phyloP scores from a whole-genome alignment of 306 rosid genomes.

The Quercus bicolor region DNA sequence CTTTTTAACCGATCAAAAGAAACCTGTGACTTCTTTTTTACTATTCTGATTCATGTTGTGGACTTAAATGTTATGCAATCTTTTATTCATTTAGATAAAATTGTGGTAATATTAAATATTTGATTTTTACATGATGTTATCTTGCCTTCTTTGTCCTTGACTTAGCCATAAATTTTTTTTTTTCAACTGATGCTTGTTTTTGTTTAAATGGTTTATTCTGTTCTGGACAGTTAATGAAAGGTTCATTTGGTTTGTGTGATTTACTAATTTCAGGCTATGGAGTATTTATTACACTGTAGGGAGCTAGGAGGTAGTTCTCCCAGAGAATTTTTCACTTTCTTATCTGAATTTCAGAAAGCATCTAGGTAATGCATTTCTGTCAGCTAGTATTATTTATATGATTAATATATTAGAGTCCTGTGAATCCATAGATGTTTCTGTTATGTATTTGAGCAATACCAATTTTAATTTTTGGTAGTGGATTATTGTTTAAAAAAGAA shows the following conservation, averaged over 20 bases:
- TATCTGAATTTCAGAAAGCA: conserved; percentile 80
- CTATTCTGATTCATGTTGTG: not conserved
- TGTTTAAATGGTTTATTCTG: conserved; percentile 4
- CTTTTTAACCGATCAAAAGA: not conserved
- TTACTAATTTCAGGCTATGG: conserved; percentile 69
- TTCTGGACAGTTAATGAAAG: conserved; percentile 5
- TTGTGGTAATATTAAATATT: not conserved
- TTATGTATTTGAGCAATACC: not conserved
- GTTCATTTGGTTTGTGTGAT: conserved; percentile 22
- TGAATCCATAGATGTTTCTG: not conserved
- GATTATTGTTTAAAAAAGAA: not conserved
- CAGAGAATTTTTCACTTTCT: conserved; percentile 53
- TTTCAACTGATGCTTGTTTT: not conserved
- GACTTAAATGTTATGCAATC: too few species aligned
- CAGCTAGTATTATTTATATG: not conserved
- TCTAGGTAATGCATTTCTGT: conserved; percentile 52
- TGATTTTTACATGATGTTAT: not conserved
- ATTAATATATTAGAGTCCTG: not conserved
- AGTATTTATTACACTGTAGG: conserved; percentile 67
- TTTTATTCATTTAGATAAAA: too few species aligned
- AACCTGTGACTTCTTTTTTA: not conserved
- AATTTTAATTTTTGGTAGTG: not conserved
- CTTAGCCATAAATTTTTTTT: not conserved
- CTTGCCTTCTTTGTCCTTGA: not conserved
- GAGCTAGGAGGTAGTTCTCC: conserved; percentile 65